Percentiles rank a stretch among this genome's conserved stretches.
These are phyloP conservation scores for Fusarium sp. DNA, from an alignment of 2,329 filamentous ascomycete genomes.

Conservation along the genomic window DNA sequence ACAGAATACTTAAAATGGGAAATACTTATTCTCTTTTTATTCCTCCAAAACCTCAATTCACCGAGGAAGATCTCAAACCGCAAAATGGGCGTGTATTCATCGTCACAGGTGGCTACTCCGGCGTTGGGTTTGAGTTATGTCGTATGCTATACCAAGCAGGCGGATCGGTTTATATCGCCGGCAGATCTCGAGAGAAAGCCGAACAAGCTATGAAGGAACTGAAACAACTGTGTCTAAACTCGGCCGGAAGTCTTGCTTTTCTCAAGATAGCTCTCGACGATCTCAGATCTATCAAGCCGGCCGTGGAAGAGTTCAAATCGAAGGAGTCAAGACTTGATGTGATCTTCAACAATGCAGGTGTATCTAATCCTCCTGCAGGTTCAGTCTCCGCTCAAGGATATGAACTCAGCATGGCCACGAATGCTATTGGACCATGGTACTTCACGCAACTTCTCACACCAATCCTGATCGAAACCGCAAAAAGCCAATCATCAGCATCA, in stretches of 20 bases:
- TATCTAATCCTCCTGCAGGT: slow-evolving; percentile 24
- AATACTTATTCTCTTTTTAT: slow-evolving; percentile 25
- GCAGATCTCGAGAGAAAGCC: slow-evolving; percentile 23
- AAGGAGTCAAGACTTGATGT: slow-evolving; percentile 27
- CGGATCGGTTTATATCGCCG: slow-evolving; percentile 34
- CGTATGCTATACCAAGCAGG: slow-evolving; percentile 25
- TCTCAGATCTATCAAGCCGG: slow-evolving; percentile 17
- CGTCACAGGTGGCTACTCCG: slow-evolving; percentile 37
- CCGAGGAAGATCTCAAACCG: slow-evolving; percentile 2
- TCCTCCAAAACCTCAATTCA: slow-evolving; percentile 9
- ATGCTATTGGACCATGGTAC: slow-evolving; percentile 32
- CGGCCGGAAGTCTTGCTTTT: slow-evolving; percentile 14
- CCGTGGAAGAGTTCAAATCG: slow-evolving; percentile 13
- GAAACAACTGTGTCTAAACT: not conserved
- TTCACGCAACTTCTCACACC: slow-evolving; percentile 33
- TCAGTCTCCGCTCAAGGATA: slow-evolving; percentile 31
- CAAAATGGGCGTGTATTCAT: slow-evolving; percentile 25
- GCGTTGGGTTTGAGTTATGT: slow-evolving; percentile 32
- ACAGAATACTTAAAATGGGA: not conserved
- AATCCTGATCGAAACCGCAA: slow-evolving; percentile 9
- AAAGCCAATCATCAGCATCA: not conserved
- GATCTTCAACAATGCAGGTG: slow-evolving; percentile 38
- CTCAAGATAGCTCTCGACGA: slow-evolving; percentile 24
- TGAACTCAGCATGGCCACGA: slow-evolving; percentile 37
- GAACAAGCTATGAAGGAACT: slow-evolving; percentile 12